phyloP scores from a whole-genome alignment of 179 eudicot genomes.

The Heliamphora pulchella region DNA sequence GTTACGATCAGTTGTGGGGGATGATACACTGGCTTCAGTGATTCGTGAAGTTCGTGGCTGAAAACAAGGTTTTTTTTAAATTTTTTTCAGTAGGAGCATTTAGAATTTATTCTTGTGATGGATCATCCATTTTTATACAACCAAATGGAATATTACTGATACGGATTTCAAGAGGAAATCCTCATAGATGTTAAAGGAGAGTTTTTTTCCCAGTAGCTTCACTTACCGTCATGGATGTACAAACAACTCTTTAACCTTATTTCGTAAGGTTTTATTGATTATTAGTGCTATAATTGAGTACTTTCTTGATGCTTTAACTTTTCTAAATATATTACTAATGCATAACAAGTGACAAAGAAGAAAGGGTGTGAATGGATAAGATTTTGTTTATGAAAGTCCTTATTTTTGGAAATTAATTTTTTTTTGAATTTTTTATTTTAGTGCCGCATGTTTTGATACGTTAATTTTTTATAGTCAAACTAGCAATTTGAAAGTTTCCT shows the following conservation, averaged over 20 bases:
- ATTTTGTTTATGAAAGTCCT: no score
- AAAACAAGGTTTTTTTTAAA: conserved; percentile 16
- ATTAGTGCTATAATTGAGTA: background rate
- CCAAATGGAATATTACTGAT: background rate
- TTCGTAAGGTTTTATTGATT: background rate
- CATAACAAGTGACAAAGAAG: no score
- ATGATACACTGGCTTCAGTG: conserved; percentile 33
- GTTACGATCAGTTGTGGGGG: conserved; percentile 43
- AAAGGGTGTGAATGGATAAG: no score
- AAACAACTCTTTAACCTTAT: background rate
- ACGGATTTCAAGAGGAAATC: conserved; percentile 10
- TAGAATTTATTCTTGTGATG: background rate
- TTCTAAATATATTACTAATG: background rate
- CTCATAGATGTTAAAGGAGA: background rate
- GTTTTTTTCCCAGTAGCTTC: background rate
- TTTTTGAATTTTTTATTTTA: no score
- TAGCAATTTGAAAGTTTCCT: no score
- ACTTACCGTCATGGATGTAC: background rate
- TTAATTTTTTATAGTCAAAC: no score
- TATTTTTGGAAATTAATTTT: no score
- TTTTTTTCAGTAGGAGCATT: conserved; percentile 1
- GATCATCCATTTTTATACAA: background rate
- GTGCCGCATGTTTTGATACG: no score
- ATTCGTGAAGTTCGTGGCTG: conserved; percentile 36
- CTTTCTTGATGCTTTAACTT: background rate